A percentile compares a stretch with the other conserved stretches of the same genome.
Conservation (phyloP, 2,329 filamentous ascomycete species). For the Aureobasidium sp. region DNA sequence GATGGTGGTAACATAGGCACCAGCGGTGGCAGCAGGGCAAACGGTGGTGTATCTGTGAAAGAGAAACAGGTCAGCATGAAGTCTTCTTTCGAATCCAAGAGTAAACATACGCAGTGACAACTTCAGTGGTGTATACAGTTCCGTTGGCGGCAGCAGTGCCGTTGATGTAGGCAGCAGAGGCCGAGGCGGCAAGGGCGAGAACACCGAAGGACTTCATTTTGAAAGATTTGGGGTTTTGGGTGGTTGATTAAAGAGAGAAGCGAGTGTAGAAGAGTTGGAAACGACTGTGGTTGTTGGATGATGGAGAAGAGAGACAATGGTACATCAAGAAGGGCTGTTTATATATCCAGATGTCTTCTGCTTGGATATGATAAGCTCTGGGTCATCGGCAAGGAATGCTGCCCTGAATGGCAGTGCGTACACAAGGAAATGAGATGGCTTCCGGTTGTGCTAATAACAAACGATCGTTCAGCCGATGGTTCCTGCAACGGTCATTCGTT, state of each 20-base stretch:
- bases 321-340: neutral
- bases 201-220: slow-evolving; percentile 15
- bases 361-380: neutral
- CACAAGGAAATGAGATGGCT: slow-evolving; percentile 12
- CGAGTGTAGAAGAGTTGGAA: slow-evolving; percentile 11
- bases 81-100: neutral
- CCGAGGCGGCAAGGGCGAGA: slow-evolving; percentile 7
- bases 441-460: neutral
- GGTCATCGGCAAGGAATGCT: slow-evolving; percentile 10
- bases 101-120: slow-evolving; percentile 8
- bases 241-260: neutral
- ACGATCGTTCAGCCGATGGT: slow-evolving; percentile 1
- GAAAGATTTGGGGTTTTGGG: neutral
- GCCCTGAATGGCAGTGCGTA: neutral
- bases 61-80: neutral
- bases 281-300: slow-evolving; percentile 9
- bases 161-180: slow-evolving; percentile 13
- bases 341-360: neutral
- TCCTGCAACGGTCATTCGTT: neutral
- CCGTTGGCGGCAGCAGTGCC: neutral
- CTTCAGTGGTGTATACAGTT: slow-evolving; percentile 4
- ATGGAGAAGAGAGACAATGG: neutral
- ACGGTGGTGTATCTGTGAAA: slow-evolving; percentile 13
- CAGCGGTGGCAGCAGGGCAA: slow-evolving; percentile 7
- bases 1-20: slow-evolving; percentile 2